Evolutionary conservation across 2,329 filamentous ascomycete genomes (phyloP).

Genomic region (Fusarium sp.): DNA sequence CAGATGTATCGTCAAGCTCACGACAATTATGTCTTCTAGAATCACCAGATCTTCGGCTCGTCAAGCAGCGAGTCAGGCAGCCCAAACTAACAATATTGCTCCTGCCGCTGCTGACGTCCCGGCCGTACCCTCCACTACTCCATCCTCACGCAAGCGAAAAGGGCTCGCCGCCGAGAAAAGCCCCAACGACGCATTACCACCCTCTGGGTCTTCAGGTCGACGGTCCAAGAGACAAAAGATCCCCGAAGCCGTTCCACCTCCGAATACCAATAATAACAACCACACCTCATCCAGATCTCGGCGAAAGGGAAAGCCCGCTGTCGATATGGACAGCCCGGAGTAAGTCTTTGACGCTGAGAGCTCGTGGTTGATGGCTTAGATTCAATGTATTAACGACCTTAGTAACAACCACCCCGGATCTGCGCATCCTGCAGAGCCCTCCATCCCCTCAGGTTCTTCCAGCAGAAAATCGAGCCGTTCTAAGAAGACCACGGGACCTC

Average conservation of each 20-base stretch:
- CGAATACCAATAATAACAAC: constrained; percentile 36
- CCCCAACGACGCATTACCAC: constrained; percentile 46
- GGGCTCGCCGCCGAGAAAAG: constrained; percentile 63
- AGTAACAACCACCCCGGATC: constrained; percentile 56
- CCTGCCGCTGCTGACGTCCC: constrained; percentile 50
- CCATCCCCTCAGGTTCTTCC: constrained; percentile 68
- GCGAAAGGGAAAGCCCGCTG: constrained; percentile 68
- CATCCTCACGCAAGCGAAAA: constrained; percentile 80
- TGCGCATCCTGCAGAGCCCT: constrained; percentile 67
- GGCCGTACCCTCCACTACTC: constrained; percentile 53
- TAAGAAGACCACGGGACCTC: constrained; percentile 68
- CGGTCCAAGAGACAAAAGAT: constrained; percentile 78
- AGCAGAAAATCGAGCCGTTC: constrained; percentile 77
- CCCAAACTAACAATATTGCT: constrained; percentile 56
- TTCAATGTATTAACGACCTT: constrained; percentile 13
- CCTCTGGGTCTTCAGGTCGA: constrained; percentile 56
- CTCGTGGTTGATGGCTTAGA: not conserved
- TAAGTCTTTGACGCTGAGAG: constrained; percentile 50
- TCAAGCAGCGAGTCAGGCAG: constrained; percentile 76
- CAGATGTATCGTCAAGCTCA: constrained; percentile 41
- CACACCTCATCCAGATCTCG: constrained; percentile 56
- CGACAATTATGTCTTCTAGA: constrained; percentile 91
- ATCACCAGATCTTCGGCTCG: constrained; percentile 94
- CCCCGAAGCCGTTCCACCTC: constrained; percentile 55
- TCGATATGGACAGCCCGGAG: constrained; percentile 79